Evolutionary conservation across 1,284 basidiomycete genomes (phyloP), one percentile per base, ranked within the genome.

Genomic region (Marasmius fiardii): DNA sequence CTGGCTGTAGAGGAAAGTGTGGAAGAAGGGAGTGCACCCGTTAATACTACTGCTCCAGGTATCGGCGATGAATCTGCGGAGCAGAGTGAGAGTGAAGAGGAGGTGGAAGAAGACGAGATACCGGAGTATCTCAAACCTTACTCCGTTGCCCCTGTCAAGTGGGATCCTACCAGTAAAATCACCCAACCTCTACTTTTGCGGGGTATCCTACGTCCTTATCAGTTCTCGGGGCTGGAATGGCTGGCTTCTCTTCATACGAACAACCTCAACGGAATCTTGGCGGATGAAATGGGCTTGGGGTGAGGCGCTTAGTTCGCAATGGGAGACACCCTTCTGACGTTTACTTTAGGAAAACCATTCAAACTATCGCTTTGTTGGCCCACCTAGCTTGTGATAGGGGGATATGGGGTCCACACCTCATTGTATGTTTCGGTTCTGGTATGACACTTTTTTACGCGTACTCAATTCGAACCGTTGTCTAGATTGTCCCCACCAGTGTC

Each of bases 351-450:
- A 98, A 98, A 79, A 98, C 95, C 0, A 97, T 98, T 55, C 95
- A 98, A 70, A 98, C 95, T 1, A 98, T 98, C 57, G 78, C 95
- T 1, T 77, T 98, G 3, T 79, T 98, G 1, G 95, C 92, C 8
- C 93, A 98, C 71, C 81, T 98, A 12, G 95, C 95, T 14, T 97
- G 95, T 68, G 93, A 96, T 69, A 82, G 88, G 52, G 95, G 95
- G 5, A 92, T 96, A 58, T 98, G 95, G 95, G 96, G 96, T 0
- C 95, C 95, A 2, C 95, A 98, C 73, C 82, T 98, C 28, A 94
- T 98, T 67, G 82, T 83, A 65, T 58, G 31, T 43, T 43, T 23
- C 23, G 33, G 48, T 23, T 39, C 14, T 21, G n/a, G 14, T 4
- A 23, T 53, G 24, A 20, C 51, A 24, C n/a, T n/a, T 10, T 10